Evolutionary conservation across 257 asterid species (phyloP), one percentile per base, ranked within the genome.

Genomic region (Linderniella brevidens): DNA sequence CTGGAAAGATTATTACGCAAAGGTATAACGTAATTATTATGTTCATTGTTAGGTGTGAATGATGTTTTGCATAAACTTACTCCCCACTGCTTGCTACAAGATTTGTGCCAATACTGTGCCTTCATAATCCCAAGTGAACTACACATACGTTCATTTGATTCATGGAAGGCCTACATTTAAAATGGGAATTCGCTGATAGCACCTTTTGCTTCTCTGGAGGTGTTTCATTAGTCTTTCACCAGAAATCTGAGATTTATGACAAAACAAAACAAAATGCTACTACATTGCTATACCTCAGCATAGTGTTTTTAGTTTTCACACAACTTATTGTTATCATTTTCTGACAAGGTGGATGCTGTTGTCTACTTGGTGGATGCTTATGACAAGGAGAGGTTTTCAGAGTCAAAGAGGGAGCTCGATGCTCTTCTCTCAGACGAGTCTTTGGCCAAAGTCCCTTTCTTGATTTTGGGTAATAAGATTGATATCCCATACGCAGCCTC

Each of bases 1-100:
- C 56, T 82, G 96, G 94, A 86, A 82, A 59, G 96, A 86, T 66
- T 86, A 86, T 62, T 86, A 86, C 65, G 96, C 96, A 50, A 81
- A 86, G 92, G 96, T 78, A 63, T 11, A 25, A 25, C 4, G 15
- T 53, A 39, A 41, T 56, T 62, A 35, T 18, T 48, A n/a, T n/a
- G n/a, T 10, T 20, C 18, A 36, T 20, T 37, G 36, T 14, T 37
- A 44, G 43, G 18, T 45, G 1, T 32, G 45, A 32, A 19, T 15
- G 15, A 48, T 44, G 44, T 4, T 48, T 44, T 16, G 29, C 29
- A 8, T 38, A 42, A 8, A 42, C 8, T 13, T 15, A 0, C 13
- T 46, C 4, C 11, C 35, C 2, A 9, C 19, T 20, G 19, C 16
- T 40, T 11, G 44, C 4, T 41, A 25, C 32, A 25, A 25, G 32